Evolutionary conservation across 2,329 filamentous ascomycete genomes (phyloP), one percentile per base, ranked within the genome.

Genomic region (Bipolaris gigantea): DNA sequence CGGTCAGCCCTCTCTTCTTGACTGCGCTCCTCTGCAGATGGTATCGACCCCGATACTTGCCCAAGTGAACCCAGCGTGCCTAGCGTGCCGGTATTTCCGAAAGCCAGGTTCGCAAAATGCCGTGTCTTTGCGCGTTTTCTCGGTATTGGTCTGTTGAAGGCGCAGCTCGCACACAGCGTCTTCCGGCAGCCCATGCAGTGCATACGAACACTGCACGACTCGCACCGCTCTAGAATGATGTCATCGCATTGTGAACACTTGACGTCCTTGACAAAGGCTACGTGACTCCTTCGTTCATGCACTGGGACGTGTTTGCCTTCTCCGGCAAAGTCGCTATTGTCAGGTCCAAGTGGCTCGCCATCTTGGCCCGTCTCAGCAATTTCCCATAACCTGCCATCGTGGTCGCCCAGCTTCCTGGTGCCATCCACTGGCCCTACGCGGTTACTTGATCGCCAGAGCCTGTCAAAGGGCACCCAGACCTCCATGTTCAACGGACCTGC

Each of bases 391-490:
- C 79, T 77, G 23, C 80, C 81, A 63, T 83, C 81, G 41, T 75
- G 72, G 40, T 71, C 68, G 25, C 68, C 67, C 27, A 76, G 45
- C 59, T 65, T 62, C 39, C 56, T 36, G 33, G 61, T 66, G 45
- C 67, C 67, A 16, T 70, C 64, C 7, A 76, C 63, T 5, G 78
- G 74, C 5, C 82, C 82, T 54, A 85, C 77, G 73, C 82, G 82
- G 59, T 85, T 85, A 56, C 81, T 80, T 36, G 81, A 84, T 55
- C 83, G 74, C 83, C 83, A 85, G 40, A 85, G 69, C 47, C 83
- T 75, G 67, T 85, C 83, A 61, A 84, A 85, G 4, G 84, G 82
- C n/a, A 85, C 83, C 82, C 82, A 85, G 5, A 85, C 82, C 62
- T 85, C 83, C 34, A 79, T 76, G 16, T 80, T 80, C 39, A 81